Percentiles rank a stretch among this genome's conserved stretches.
Evolutionary conservation across 2,329 filamentous ascomycete genomes (phyloP).

Genomic region (Diaporthe velutina): DNA sequence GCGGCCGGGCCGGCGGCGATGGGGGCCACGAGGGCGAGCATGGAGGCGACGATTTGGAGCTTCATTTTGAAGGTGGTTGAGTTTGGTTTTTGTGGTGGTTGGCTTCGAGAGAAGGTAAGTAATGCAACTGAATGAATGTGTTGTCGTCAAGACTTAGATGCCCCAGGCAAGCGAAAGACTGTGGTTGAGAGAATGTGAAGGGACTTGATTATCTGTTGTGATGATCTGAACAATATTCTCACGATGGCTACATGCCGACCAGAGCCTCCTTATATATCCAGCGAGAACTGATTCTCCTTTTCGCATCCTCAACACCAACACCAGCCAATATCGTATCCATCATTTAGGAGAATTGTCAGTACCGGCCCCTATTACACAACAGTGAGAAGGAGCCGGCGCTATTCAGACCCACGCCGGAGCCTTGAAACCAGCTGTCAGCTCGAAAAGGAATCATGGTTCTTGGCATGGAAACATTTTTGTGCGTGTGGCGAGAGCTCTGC

Average conservation of each 20-base stretch:
- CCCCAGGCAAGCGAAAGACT: constrained; percentile 28
- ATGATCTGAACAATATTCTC: constrained; percentile 1
- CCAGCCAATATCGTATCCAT: neutral
- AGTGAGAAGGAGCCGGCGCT: constrained; percentile 18
- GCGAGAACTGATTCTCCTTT: neutral
- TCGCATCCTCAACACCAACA: neutral
- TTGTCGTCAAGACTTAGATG: constrained; percentile 23
- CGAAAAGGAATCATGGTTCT: constrained; percentile 11
- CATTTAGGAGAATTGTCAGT: constrained; percentile 21
- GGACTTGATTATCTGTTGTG: constrained; percentile 13
- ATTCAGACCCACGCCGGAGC: constrained; percentile 19
- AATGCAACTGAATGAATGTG: constrained; percentile 13
- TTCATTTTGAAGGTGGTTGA: constrained; percentile 24
- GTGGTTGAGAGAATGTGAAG: constrained; percentile 19
- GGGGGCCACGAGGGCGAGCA: constrained; percentile 26
- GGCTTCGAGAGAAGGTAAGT: neutral
- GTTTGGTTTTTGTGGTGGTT: neutral
- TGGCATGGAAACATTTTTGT: constrained; percentile 30
- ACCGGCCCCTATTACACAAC: constrained; percentile 24
- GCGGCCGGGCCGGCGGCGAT: constrained; percentile 25
- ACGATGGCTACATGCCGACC: neutral
- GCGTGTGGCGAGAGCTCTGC: constrained; percentile 18
- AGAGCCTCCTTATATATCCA: constrained; percentile 25
- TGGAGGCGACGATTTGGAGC: constrained; percentile 19
- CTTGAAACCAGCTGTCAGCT: constrained; percentile 27